Percentiles rank a stretch among this genome's conserved stretches.
Conservation (phyloP, 768 basidiomycete genomes). For the Lyophyllum decastes region DNA sequence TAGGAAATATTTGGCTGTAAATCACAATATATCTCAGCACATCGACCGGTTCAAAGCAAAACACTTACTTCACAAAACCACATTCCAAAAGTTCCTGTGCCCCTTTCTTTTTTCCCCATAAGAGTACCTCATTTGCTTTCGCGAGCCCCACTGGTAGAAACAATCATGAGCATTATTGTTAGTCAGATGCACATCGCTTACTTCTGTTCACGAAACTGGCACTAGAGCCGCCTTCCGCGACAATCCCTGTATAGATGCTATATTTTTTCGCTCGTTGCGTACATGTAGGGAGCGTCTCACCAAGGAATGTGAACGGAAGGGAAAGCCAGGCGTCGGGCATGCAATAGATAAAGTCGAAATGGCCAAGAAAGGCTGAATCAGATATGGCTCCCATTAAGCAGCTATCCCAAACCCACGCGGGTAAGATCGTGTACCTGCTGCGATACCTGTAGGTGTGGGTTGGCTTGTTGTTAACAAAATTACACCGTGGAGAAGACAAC, state of each 20-base stretch:
- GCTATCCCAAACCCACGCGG: no score
- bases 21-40: background rate
- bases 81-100: constrained; percentile 57
- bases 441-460: constrained; percentile 47
- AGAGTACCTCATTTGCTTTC: constrained; percentile 69
- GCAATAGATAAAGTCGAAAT: constrained; percentile 76
- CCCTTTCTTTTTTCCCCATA: constrained; percentile 68
- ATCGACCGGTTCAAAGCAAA: background rate
- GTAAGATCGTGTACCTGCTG: constrained; percentile 47
- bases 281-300: constrained; percentile 24
- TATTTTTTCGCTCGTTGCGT: constrained; percentile 6
- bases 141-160: constrained; percentile 57
- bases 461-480: background rate
- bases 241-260: constrained; percentile 45
- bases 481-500: background rate
- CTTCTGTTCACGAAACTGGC: constrained; percentile 69
- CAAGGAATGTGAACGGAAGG: constrained; percentile 69
- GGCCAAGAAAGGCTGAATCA: constrained; percentile 58
- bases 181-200: constrained; percentile 28
- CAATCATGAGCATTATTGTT: background rate
- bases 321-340: constrained; percentile 63
- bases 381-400: background rate
- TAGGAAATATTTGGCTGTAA: constrained; percentile 59
- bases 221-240: constrained; percentile 70
- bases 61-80: constrained; percentile 67